Percentiles rank a stretch among this genome's conserved stretches.
Evolutionary conservation across 495 filamentous ascomycete species (phyloP).

Genomic region (Pyronema domesticum): DNA sequence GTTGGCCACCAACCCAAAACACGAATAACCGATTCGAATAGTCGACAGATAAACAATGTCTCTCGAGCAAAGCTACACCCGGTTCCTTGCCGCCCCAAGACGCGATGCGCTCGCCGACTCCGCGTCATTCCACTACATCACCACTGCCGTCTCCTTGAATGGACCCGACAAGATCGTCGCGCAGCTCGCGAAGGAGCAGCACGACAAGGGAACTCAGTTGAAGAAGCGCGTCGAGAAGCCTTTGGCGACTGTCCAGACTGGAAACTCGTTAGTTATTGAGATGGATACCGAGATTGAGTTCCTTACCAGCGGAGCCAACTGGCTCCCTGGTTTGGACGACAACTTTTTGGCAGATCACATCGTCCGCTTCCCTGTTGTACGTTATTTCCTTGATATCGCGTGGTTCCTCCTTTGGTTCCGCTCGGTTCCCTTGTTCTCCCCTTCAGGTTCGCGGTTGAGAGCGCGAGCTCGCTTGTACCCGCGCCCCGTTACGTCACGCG

Average conservation of each 20-base stretch:
- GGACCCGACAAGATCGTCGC: conserved; percentile 54
- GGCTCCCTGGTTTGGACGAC: conserved; percentile 79
- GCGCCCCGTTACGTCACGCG: background rate
- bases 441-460: background rate
- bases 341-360: conserved; percentile 78
- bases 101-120: conserved; percentile 45
- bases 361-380: conserved; percentile 67
- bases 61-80: conserved; percentile 52
- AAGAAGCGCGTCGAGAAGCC: conserved; percentile 65
- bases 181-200: conserved; percentile 47
- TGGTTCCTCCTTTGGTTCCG: background rate
- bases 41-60: conserved; percentile 33
- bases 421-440: background rate
- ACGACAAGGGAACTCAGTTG: conserved; percentile 39
- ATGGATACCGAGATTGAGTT: conserved; percentile 75
- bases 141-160: conserved; percentile 60
- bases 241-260: conserved; percentile 51
- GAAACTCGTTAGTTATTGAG: conserved; percentile 52
- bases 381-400: conserved; percentile 19
- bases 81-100: conserved; percentile 56
- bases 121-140: conserved; percentile 77
- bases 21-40: background rate
- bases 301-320: conserved; percentile 58
- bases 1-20: background rate
- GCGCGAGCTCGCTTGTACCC: background rate